Evolutionary conservation across 164 flowering plant species (phyloP).

Genomic region (Berberis thunbergii): DNA sequence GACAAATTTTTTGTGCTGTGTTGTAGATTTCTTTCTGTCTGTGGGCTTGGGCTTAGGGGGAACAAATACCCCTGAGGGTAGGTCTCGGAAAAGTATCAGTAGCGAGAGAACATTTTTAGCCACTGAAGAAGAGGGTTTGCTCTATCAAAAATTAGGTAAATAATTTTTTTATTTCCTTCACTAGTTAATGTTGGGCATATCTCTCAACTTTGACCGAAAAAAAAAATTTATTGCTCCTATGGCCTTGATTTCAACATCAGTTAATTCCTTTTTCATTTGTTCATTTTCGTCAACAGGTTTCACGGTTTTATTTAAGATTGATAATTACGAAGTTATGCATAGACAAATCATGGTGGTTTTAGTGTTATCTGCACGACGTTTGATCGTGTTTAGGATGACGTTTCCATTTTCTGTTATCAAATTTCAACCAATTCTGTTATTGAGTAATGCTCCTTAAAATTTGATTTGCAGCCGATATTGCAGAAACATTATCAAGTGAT

Average conservation of each 20-base stretch:
- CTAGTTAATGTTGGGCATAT: no score
- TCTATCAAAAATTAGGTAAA: constrained; percentile 63
- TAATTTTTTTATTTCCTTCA: not conserved
- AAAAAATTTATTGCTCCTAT: not conserved
- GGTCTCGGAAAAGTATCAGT: constrained; percentile 72
- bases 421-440: no score
- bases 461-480: constrained; percentile 62
- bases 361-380: no score
- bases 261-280: no score
- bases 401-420: no score
- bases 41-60: constrained; percentile 84
- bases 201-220: not conserved
- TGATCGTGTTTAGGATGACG: no score
- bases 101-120: constrained; percentile 88
- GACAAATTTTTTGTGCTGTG: not conserved
- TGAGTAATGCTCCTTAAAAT: no score
- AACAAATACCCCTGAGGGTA: constrained; percentile 54
- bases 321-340: no score
- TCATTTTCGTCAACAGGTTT: no score
- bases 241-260: no score
- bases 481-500: constrained; percentile 67
- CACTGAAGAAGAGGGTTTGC: constrained; percentile 43
- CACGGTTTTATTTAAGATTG: no score
- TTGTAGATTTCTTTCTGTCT: constrained; percentile 81
- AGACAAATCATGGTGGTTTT: no score